These are phyloP conservation scores for Malania oleifera DNA, from an alignment of 164 flowering plant genomes.

Conservation along the genomic window DNA sequence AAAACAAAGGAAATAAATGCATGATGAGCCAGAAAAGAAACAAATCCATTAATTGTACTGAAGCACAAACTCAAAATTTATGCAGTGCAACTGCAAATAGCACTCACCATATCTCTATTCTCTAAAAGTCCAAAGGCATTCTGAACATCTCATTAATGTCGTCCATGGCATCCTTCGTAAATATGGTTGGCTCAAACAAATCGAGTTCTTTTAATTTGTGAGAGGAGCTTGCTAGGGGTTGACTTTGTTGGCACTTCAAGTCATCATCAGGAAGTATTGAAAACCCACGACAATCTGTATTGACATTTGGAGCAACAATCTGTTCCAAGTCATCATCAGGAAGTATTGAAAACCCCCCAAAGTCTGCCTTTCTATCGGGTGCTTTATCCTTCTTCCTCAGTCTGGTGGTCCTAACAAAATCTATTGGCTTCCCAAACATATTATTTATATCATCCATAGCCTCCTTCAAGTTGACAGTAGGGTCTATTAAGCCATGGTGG, in stretches of 20 bases:
- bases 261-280: conserved; percentile 71
- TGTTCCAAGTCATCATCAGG: conserved; percentile 26
- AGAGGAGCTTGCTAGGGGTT: conserved; percentile 24
- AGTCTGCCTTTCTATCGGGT: conserved; percentile 24
- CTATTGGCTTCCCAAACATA: conserved; percentile 95
- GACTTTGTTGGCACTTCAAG: conserved; percentile 15
- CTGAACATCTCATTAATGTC: conserved; percentile 91
- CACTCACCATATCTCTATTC: conserved; percentile 20
- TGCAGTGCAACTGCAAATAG: not conserved
- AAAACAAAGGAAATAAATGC: too few relatives aligned
- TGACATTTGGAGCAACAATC: too few relatives aligned
- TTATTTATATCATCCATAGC: conserved; percentile 84
- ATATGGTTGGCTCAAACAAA: conserved; percentile 71
- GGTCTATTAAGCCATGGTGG: conserved; percentile 95
- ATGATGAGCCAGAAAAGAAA: not conserved
- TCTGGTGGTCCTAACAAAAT: conserved; percentile 62
- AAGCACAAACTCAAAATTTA: too few relatives aligned
- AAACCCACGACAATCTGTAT: conserved; percentile 28
- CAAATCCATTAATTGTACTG: too few relatives aligned
- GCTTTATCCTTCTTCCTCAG: conserved; percentile 34
- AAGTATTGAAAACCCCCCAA: conserved; percentile 3
- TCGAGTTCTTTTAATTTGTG: conserved; percentile 31
- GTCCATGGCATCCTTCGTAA: conserved; percentile 83
- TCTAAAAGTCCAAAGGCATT: conserved; percentile 82
- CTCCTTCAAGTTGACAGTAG: conserved; percentile 89